phyloP scores from a whole-genome alignment of 1,284 basidiomycete species.

The Ganoderma leucocontextum region DNA sequence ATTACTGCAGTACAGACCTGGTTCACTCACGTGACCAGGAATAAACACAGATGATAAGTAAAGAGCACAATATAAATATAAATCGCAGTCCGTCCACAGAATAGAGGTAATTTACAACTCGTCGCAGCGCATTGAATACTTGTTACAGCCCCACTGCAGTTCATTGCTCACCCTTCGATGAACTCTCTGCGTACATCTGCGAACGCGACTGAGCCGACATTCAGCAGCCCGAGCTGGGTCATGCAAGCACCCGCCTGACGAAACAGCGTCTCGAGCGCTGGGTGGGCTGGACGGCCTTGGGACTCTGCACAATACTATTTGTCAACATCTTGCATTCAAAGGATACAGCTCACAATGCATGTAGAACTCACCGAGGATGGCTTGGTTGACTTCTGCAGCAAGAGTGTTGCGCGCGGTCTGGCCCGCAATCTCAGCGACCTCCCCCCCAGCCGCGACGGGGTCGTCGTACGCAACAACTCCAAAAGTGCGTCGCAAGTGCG shows the following conservation, averaged over 20 bases:
- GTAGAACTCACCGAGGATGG: conserved; percentile 76
- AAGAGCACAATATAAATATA: background rate
- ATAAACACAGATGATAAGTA: no score
- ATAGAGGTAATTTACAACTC: background rate
- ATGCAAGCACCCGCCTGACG: conserved; percentile 74
- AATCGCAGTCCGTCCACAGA: background rate
- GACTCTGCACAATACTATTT: conserved; percentile 58
- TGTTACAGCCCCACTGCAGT: background rate
- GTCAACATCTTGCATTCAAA: background rate
- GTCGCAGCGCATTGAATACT: no score
- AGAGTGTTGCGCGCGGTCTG: conserved; percentile 69
- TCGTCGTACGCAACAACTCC: conserved; percentile 82
- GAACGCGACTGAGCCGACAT: conserved; percentile 79
- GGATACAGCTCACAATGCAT: background rate
- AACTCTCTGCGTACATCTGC: conserved; percentile 81
- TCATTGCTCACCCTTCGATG: conserved; percentile 45
- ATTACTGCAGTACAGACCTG: no score
- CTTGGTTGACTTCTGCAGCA: conserved; percentile 81
- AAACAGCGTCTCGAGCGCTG: conserved; percentile 78
- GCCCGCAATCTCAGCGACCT: conserved; percentile 70
- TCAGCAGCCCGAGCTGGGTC: conserved; percentile 70
- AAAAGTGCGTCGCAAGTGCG: conserved; percentile 75
- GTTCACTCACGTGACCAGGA: no score
- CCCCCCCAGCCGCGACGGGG: conserved; percentile 69
- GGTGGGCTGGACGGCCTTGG: conserved; percentile 73